Evolutionary conservation across 441 rosid genomes (phyloP).

Genomic region (Euphorbia neoarborescens): DNA sequence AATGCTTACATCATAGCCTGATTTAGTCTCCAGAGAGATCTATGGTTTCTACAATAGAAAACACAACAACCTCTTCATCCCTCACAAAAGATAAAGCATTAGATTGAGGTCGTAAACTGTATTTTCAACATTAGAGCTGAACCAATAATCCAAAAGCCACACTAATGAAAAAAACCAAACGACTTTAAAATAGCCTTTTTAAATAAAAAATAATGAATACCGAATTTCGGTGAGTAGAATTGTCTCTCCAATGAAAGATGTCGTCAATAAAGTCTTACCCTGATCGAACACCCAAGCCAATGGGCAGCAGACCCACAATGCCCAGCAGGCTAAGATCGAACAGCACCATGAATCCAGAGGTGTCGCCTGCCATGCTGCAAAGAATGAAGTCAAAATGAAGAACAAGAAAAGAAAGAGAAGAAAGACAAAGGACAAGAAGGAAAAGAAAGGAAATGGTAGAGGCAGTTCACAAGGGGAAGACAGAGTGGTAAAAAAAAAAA

Average conservation of each 20-base stretch:
- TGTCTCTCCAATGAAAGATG: conserved; percentile 30
- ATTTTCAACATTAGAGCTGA: conserved; percentile 33
- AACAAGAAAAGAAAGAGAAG: conserved; percentile 4
- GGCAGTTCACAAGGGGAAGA: too few species aligned
- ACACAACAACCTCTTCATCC: too few species aligned
- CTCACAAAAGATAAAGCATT: too few species aligned
- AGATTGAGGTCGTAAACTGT: too few species aligned
- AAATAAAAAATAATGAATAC: conserved; percentile 29
- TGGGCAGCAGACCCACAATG: neutral
- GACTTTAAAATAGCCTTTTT: neutral
- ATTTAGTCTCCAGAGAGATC: too few species aligned
- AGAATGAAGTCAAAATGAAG: conserved; percentile 7
- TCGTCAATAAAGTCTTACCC: conserved; percentile 38
- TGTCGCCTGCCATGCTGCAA: neutral
- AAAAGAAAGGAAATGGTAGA: neutral
- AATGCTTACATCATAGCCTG: too few species aligned
- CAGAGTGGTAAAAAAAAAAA: too few species aligned
- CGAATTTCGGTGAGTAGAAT: conserved; percentile 50
- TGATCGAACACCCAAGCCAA: conserved; percentile 20
- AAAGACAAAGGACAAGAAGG: neutral
- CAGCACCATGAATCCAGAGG: neutral
- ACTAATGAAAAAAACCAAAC: neutral
- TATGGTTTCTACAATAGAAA: too few species aligned
- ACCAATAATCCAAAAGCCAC: neutral
- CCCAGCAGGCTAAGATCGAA: neutral